Evolutionary conservation across 2,329 filamentous ascomycete species (phyloP), one percentile per base, ranked within the genome.

Genomic region (Ascochyta viciae-villosae): DNA sequence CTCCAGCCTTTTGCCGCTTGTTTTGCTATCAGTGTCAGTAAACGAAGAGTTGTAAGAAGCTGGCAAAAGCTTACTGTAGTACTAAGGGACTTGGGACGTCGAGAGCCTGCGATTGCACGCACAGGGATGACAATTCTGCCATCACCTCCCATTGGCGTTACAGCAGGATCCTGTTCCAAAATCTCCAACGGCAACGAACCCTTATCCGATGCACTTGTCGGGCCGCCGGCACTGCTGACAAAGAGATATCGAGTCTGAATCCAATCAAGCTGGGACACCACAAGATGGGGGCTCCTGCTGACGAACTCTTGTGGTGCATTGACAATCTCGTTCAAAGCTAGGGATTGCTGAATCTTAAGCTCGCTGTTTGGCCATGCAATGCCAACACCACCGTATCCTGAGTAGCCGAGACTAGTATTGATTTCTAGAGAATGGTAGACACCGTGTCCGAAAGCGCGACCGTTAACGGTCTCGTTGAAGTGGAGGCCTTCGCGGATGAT

Each of bases 221-320:
- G 34, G 19, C 22, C 39, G 1, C 41, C 27, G 9, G 44, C 47
- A 10, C 62, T 66, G 43, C 68, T 69, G 37, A 90, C 85, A 63
- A 96, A 90, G 1, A 97, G 81, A 74, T 96, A 96, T 39, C 92
- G 85, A 24, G 91, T 92, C 68, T 96, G 92, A 56, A 96, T 92
- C 93, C 93, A 97, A 67, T 96, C 89, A 9, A 89, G 77, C 40
- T 92, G 81, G 24, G 84, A 73, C 1, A 96, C 87, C 8, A 96
- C 93, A 42, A 90, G 87, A 75, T 87, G 86, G 0, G 88, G 88
- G 0, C 0, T 61, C 0, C 8, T 65, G 58, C 78, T 82, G 5
- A 82, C 74, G 66, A 90, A 96, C 40, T 88, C 68, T 0, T 73
- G 46, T 0, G 91, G 87, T 0, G 82, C 81, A 69, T 96, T 96